phyloP scores from a whole-genome alignment of 2,329 filamentous ascomycete genomes.

The Hortaea werneckii region DNA sequence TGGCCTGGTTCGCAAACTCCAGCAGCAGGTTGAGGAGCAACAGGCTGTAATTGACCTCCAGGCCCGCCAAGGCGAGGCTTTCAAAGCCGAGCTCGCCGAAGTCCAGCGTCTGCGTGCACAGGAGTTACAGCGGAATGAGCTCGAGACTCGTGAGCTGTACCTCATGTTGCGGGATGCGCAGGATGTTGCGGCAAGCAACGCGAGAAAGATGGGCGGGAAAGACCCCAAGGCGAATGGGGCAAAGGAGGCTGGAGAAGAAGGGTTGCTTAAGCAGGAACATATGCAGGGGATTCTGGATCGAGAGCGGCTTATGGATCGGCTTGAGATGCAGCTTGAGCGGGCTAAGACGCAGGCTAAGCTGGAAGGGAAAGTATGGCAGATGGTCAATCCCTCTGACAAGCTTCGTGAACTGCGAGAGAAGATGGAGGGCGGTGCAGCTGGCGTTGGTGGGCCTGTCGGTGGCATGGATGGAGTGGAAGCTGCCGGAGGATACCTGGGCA shows the following conservation, averaged over 20 bases:
- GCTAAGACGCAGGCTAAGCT: slow-evolving; percentile 98
- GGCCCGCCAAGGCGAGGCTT: slow-evolving; percentile 68
- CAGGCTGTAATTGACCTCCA: slow-evolving; percentile 83
- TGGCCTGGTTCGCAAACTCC: slow-evolving; percentile 82
- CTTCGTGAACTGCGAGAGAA: slow-evolving; percentile 84
- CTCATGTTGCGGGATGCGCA: slow-evolving; percentile 97
- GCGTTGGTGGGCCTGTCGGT: slow-evolving; percentile 31
- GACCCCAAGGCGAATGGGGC: slow-evolving; percentile 35
- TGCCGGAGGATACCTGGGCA: slow-evolving; percentile 57
- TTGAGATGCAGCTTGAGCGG: slow-evolving; percentile 90
- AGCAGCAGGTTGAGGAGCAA: slow-evolving; percentile 91
- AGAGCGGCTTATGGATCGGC: slow-evolving; percentile 79
- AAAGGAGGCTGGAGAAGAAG: slow-evolving; percentile 38
- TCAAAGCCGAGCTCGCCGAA: slow-evolving; percentile 83
- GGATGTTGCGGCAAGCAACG: slow-evolving; percentile 84
- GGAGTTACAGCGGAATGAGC: slow-evolving; percentile 85
- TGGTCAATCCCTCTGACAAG: slow-evolving; percentile 77
- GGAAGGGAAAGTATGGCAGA: slow-evolving; percentile 84
- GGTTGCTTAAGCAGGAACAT: slow-evolving; percentile 32
- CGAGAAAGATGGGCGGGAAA: slow-evolving; percentile 45
- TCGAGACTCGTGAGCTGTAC: slow-evolving; percentile 93
- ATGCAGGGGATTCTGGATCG: slow-evolving; percentile 92
- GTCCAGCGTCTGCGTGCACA: slow-evolving; percentile 77
- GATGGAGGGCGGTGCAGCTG: slow-evolving; percentile 55
- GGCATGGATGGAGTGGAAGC: slow-evolving; percentile 33